These are phyloP conservation scores for Backusella mclennaniae DNA, from an alignment of 192 early-diverging fungal species.

Conservation along the genomic window DNA sequence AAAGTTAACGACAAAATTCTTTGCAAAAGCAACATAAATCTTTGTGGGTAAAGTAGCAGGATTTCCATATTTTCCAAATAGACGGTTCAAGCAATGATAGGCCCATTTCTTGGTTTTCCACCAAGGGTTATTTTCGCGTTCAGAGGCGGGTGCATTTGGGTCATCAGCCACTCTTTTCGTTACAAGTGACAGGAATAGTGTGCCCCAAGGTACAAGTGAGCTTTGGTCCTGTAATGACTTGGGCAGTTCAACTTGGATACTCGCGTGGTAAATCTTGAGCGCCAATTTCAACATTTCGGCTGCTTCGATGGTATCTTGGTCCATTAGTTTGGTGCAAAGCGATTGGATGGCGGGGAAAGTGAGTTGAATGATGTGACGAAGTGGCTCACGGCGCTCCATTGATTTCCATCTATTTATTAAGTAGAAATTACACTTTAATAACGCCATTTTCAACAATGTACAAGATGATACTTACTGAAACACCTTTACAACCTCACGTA, in stretches of 20 bases:
- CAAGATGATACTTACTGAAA: constrained; percentile 56
- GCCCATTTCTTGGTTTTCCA: constrained; percentile 98
- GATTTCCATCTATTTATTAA: constrained; percentile 51
- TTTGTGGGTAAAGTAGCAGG: constrained; percentile 57
- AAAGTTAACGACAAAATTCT: constrained; percentile 82
- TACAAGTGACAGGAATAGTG: constrained; percentile 78
- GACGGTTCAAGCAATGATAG: constrained; percentile 80
- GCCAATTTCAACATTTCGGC: constrained; percentile 82
- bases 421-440: no score
- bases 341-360: constrained; percentile 76
- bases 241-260: constrained; percentile 65
- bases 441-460: no score
- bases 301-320: constrained; percentile 64
- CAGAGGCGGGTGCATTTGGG: constrained; percentile 45
- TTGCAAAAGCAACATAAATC: constrained; percentile 65
- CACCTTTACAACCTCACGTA: constrained; percentile 77
- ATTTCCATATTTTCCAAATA: constrained; percentile 75
- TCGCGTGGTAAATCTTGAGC: constrained; percentile 77
- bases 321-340: constrained; percentile 65
- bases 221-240: constrained; percentile 58
- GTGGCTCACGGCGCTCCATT: constrained; percentile 56
- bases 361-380: constrained; percentile 68
- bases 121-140: constrained; percentile 75
- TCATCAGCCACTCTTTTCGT: constrained; percentile 54
- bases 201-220: constrained; percentile 87